phyloP scores from a whole-genome alignment of 177 flowering plant genomes.

The Vitis hybrid region DNA sequence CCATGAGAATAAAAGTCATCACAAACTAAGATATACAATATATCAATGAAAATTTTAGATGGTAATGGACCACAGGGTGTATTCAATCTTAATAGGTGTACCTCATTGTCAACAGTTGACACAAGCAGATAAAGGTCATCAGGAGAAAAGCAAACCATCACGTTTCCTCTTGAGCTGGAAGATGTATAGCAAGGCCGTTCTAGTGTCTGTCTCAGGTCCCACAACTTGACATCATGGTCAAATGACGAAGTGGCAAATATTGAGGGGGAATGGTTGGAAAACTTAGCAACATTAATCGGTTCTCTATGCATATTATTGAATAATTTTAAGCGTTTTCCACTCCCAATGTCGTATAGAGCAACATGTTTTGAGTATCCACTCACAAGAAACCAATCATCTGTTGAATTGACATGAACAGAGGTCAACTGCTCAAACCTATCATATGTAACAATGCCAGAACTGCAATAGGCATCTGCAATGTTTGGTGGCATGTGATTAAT shows the following conservation, averaged over 20 bases:
- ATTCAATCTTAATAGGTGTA: slow-evolving; percentile 14
- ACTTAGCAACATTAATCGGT: slow-evolving; percentile 88
- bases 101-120: slow-evolving; percentile 97
- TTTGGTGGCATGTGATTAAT: slow-evolving; percentile 36
- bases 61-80: no score
- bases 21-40: no score
- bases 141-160: slow-evolving; percentile 92
- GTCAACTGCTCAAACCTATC: slow-evolving; percentile 87
- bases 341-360: slow-evolving; percentile 76
- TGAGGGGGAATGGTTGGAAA: slow-evolving; percentile 78
- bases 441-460: slow-evolving; percentile 42
- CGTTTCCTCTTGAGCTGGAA: slow-evolving; percentile 88
- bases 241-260: slow-evolving; percentile 89
- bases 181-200: slow-evolving; percentile 65
- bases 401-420: slow-evolving; percentile 87
- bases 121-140: slow-evolving; percentile 84
- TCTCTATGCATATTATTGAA: slow-evolving; percentile 75
- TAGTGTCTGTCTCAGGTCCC: slow-evolving; percentile 88
- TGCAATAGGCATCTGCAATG: slow-evolving; percentile 18
- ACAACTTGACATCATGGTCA: slow-evolving; percentile 85
- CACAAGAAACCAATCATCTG: slow-evolving; percentile 76
- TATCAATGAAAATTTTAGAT: no score
- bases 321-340: slow-evolving; percentile 62
- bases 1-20: no score
- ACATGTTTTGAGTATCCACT: slow-evolving; percentile 86